Conservation (phyloP, 1,284 basidiomycete species). For the Cryptococcus sp. region DNA sequence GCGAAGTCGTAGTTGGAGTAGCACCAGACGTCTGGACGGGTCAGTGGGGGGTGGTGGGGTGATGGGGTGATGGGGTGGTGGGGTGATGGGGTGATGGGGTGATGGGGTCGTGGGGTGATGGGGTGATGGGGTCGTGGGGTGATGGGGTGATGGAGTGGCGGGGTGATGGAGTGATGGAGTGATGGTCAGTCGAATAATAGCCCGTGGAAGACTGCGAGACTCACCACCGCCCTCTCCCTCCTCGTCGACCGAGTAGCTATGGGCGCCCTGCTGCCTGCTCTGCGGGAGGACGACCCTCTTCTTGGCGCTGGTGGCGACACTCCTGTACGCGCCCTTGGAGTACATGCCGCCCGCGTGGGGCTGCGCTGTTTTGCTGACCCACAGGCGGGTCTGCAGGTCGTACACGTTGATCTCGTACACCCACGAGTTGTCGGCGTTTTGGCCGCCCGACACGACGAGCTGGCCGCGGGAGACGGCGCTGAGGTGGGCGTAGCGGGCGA, state of each 20-base stretch:
- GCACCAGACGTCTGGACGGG: constrained; percentile 38
- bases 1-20: constrained; percentile 66
- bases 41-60: no score
- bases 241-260: constrained; percentile 36
- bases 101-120: no score
- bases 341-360: constrained; percentile 66
- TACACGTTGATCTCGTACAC: constrained; percentile 86
- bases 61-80: no score
- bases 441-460: constrained; percentile 90
- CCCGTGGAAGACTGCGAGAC: constrained; percentile 62
- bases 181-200: constrained; percentile 37
- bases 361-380: constrained; percentile 68
- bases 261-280: constrained; percentile 14
- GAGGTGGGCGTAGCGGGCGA: constrained; percentile 84
- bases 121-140: no score
- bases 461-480: constrained; percentile 75
- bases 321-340: constrained; percentile 83
- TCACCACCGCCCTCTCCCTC: constrained; percentile 48
- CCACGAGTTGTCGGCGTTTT: constrained; percentile 66
- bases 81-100: no score
- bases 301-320: constrained; percentile 72
- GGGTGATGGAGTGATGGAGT: no score
- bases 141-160: not conserved
- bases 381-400: constrained; percentile 66
- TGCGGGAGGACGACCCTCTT: constrained; percentile 63